Evolutionary conservation across 2,329 filamentous ascomycete species (phyloP), one percentile per base, ranked within the genome.

Genomic region (Elsinoe perseae): DNA sequence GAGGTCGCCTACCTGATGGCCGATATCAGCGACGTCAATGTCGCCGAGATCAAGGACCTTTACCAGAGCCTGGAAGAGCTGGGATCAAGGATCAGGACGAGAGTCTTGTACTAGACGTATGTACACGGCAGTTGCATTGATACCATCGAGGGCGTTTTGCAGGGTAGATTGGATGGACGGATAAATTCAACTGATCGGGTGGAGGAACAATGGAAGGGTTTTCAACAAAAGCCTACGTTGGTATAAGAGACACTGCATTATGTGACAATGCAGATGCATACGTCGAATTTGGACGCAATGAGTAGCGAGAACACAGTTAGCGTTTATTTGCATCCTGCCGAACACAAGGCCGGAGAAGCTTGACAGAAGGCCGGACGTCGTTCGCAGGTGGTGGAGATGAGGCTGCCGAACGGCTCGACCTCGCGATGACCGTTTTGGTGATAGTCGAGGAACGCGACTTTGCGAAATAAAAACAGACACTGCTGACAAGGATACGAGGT

Each of bases 1-100:
- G 92, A 97, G 69, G 85, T 88, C 62, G 93, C 93, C 18, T 98
- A 98, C 70, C 78, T 98, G 61, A 96, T 98, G 91, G 93, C 93
- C 6, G 93, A 98, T 75, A 87, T 98, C 65, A 95, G 89, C 74
- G 83, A 87, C 60, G 89, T 97, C 64, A 83, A 86, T 66, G 80
- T 82, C 52, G 78, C 78, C 38, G 86, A 95, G 66, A 89, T 97
- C 70, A 91, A 89, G 73, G 84, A 89, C 59, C 83, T 98, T 56
- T 89, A 86, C 63, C 86, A 92, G 63, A 85, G 80, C 65, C 78
- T 98, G 36, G 90, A 97, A 71, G 81, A 80, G 58, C 78, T 96
- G 59, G 70, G 71, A 23, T 69, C 67, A 42, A 62, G 74, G 57
- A 75, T 77, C 58, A 68, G 75, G 58, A 77, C 75, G 16, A 68